Conservation (phyloP, 495 filamentous ascomycete genomes). For the Aspergillus campestris region DNA sequence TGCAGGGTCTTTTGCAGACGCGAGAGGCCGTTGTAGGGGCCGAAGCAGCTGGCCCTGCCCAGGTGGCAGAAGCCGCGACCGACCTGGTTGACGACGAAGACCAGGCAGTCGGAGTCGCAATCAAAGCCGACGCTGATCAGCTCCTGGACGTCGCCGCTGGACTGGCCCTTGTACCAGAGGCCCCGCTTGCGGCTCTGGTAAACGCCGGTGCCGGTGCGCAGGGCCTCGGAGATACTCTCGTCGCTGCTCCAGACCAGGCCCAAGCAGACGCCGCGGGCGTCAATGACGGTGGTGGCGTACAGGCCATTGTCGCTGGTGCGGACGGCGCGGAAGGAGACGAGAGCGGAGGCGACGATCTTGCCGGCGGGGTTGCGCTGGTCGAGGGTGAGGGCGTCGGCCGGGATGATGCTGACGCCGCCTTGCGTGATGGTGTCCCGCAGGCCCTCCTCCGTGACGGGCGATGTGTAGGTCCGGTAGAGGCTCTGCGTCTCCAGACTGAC, state of each 20-base stretch:
- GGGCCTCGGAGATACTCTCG: constrained; percentile 78
- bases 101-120: constrained; percentile 87
- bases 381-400: constrained; percentile 58
- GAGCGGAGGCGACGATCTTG: constrained; percentile 55
- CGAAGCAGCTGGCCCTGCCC: constrained; percentile 85
- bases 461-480: constrained; percentile 26
- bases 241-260: constrained; percentile 90
- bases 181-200: constrained; percentile 94
- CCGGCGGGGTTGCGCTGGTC: constrained; percentile 45
- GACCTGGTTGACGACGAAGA: constrained; percentile 81
- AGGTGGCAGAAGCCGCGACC: constrained; percentile 92
- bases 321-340: constrained; percentile 60
- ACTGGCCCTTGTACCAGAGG: constrained; percentile 93
- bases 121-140: constrained; percentile 76
- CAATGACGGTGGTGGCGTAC: constrained; percentile 78
- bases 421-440: constrained; percentile 45
- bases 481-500: constrained; percentile 31
- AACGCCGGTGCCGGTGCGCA: constrained; percentile 82
- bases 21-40: constrained; percentile 68
- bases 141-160: constrained; percentile 87
- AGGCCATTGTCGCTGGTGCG: constrained; percentile 82
- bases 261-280: constrained; percentile 77
- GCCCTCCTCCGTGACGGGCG: constrained; percentile 33
- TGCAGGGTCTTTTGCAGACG: constrained; percentile 79
- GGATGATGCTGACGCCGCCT: constrained; percentile 70